Evolutionary conservation across 192 early-diverging fungal species (phyloP).

Genomic region (Chytriomyces sp.): DNA sequence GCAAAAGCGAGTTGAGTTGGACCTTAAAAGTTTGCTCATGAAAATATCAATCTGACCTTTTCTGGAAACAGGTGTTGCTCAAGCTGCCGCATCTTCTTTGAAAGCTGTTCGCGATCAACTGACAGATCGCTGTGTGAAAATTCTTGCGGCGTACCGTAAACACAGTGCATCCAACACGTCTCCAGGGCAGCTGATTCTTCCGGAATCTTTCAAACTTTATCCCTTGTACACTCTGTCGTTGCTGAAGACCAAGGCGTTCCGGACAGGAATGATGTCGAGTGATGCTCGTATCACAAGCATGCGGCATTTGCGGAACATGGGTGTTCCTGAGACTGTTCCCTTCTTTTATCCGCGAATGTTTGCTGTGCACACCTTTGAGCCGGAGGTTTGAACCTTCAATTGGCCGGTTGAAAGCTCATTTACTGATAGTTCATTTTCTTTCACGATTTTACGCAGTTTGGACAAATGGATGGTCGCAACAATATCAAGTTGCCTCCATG

Average conservation of each 20-base stretch:
- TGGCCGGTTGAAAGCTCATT: background rate
- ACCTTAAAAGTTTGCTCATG: slow-evolving; percentile 40
- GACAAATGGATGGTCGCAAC: slow-evolving; percentile 55
- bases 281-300: slow-evolving; percentile 84
- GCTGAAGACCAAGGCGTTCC: slow-evolving; percentile 83
- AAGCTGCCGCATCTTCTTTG: slow-evolving; percentile 73
- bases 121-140: slow-evolving; percentile 85
- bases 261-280: slow-evolving; percentile 72
- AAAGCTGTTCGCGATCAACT: slow-evolving; percentile 79
- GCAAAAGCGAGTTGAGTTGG: slow-evolving; percentile 60
- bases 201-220: slow-evolving; percentile 93
- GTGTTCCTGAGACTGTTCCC: slow-evolving; percentile 73
- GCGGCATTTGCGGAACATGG: slow-evolving; percentile 76
- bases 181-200: slow-evolving; percentile 93
- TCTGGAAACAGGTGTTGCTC: slow-evolving; percentile 63
- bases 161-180: slow-evolving; percentile 86
- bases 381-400: slow-evolving; percentile 46
- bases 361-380: slow-evolving; percentile 66
- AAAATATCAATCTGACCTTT: background rate
- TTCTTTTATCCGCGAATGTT: slow-evolving; percentile 87
- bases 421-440: slow-evolving; percentile 46
- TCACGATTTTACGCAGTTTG: slow-evolving; percentile 46
- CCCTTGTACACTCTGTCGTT: slow-evolving; percentile 86
- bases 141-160: slow-evolving; percentile 88
- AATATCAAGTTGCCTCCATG: slow-evolving; percentile 68